Conservation (phyloP, 495 filamentous ascomycete species). For the Daldinia decipiens region DNA sequence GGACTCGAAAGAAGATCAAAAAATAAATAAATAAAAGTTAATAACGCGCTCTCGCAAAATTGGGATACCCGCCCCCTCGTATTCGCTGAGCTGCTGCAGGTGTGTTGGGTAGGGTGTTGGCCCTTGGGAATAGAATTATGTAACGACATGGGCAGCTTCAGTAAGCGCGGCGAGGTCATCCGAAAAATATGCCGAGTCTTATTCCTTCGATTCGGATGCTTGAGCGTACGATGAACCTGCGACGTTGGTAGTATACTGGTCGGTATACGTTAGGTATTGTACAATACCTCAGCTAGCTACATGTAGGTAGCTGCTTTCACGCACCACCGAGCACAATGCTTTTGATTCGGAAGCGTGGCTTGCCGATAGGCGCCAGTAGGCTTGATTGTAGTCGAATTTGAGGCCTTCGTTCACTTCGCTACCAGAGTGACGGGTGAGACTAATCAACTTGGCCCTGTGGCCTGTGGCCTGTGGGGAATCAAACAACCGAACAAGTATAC, state of each 20-base stretch:
- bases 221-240: not conserved
- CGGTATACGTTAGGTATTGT: no score
- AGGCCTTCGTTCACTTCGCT: conserved; percentile 41
- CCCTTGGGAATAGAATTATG: conserved; percentile 33
- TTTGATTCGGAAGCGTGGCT: conserved; percentile 20
- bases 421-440: conserved; percentile 46
- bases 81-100: conserved; percentile 20
- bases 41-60: conserved; percentile 16
- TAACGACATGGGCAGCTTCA: conserved; percentile 19
- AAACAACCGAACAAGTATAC: conserved; percentile 44
- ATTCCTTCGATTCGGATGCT: conserved; percentile 10
- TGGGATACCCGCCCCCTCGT: conserved; percentile 7
- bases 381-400: conserved; percentile 41
- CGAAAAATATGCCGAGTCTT: conserved; percentile 19
- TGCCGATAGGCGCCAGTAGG: conserved; percentile 30
- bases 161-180: conserved; percentile 30
- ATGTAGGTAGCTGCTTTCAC: no score
- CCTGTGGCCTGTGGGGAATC: conserved; percentile 42
- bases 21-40: not conserved
- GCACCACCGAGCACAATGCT: no score
- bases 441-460: conserved; percentile 45
- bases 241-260: not conserved
- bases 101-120: conserved; percentile 2
- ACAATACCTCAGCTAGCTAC: no score
- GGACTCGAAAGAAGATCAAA: not conserved